Evolutionary conservation across 495 filamentous ascomycete genomes (phyloP).

Genomic region (Penicillium manginii): DNA sequence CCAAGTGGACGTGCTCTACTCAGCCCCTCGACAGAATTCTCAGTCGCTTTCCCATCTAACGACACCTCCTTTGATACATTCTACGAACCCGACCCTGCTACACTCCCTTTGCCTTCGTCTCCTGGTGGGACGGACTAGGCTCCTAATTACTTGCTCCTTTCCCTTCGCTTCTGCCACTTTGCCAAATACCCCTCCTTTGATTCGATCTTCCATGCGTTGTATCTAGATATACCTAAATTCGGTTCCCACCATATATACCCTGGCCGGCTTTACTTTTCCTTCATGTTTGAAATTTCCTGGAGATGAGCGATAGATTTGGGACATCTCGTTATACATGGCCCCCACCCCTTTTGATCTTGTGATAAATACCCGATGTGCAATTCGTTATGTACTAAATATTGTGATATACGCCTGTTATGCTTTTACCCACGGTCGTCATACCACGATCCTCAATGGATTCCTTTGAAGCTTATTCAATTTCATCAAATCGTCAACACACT

Average conservation of each 20-base stretch:
- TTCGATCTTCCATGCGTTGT: conserved; percentile 5
- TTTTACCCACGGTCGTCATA: neutral
- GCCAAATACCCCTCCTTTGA: conserved; percentile 31
- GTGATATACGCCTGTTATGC: conserved; percentile 1
- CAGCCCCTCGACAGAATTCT: conserved; percentile 32
- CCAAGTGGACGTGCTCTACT: conserved; percentile 40
- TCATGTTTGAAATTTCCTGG: conserved; percentile 9
- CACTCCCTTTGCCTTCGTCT: conserved; percentile 27
- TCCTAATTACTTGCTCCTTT: conserved; percentile 12
- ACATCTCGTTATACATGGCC: conserved; percentile 11
- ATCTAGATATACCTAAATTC: conserved; percentile 12
- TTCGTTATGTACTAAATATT: conserved; percentile 5
- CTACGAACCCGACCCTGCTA: conserved; percentile 16
- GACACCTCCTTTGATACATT: conserved; percentile 11
- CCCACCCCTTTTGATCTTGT: conserved; percentile 17
- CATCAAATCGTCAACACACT: neutral
- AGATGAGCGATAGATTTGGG: conserved; percentile 11
- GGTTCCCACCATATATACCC: conserved; percentile 15
- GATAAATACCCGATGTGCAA: conserved; percentile 35
- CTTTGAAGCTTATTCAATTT: neutral
- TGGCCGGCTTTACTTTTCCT: conserved; percentile 11
- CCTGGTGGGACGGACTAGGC: conserved; percentile 29
- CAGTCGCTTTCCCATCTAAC: conserved; percentile 8
- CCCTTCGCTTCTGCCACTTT: conserved; percentile 11
- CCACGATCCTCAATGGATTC: conserved; percentile 3